Evolutionary conservation across 345 rosid genomes (phyloP).

Genomic region (Salix arbutifolia): DNA sequence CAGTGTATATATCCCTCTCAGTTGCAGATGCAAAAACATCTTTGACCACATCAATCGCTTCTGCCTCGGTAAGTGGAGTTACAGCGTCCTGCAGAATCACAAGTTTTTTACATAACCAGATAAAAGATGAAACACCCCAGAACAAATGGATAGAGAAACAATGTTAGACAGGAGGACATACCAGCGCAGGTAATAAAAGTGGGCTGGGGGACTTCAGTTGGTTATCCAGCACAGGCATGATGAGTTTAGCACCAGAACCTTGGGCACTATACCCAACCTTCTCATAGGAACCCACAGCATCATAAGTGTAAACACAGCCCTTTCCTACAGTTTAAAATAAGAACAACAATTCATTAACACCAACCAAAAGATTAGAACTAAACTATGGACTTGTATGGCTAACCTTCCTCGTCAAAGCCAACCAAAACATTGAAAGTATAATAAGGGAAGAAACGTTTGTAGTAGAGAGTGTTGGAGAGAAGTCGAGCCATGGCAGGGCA

Average conservation of each 20-base stretch:
- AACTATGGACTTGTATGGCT: constrained; percentile 3
- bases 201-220: constrained; percentile 97
- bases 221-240: constrained; percentile 95
- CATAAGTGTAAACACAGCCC: constrained; percentile 95
- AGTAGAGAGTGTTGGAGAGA: constrained; percentile 95
- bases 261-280: constrained; percentile 94
- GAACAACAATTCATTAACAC: not conserved
- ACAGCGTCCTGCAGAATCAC: constrained; percentile 66
- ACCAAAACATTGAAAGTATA: constrained; percentile 91
- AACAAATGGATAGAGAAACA: not conserved
- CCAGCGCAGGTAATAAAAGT: constrained; percentile 78
- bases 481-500: constrained; percentile 95
- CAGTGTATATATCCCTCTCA: constrained; percentile 95
- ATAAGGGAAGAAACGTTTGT: constrained; percentile 94
- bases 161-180: constrained; percentile 16
- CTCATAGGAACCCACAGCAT: constrained; percentile 98
- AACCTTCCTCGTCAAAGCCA: constrained; percentile 94
- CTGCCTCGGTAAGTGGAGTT: constrained; percentile 82
- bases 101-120: not conserved
- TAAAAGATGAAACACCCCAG: constrained; percentile 3
- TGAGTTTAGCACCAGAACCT: constrained; percentile 88
- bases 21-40: constrained; percentile 92
- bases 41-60: constrained; percentile 89
- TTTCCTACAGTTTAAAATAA: constrained; percentile 46
- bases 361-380: not conserved